Evolutionary conservation across 768 basidiomycete species (phyloP), one percentile per base, ranked within the genome.

Genomic region (Xerocomus spinulosus): DNA sequence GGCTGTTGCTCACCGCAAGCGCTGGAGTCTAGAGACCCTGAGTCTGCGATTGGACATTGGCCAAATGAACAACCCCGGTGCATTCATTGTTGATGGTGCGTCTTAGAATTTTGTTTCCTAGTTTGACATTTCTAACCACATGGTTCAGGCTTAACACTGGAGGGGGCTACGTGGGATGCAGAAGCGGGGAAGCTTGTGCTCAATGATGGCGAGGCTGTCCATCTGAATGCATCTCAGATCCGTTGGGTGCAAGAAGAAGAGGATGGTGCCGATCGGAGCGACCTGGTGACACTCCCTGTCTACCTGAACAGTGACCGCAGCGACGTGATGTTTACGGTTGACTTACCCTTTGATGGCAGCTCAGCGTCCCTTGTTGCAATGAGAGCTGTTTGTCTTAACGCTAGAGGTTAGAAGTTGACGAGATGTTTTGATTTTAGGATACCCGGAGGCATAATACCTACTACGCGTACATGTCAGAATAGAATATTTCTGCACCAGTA

Each of bases 11-110:
- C 94, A 97, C 63, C 76, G 83, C 46, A 92, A 87, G 70, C 82
- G 83, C 55, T 91, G 90, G 87, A 94, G 92, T 67, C 70, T 99
- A 53, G 95, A 99, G 68, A 92, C 90, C 8, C 65, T 98, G 58
- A 73, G 80, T 48, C 68, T 98, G 30, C 71, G 83, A 48, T 73
- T 99, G 18, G 91, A 91, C 46, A 80, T 97, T 26, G 92, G 88
- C 55, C 76, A 81, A 28, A 82, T 85, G 37, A 89, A 79, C 56
- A 85, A 87, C 52, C 82, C 83, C 2, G 78, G 77, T 49, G 84
- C 86, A 3, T 98, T 92, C 68, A 81, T 88, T 39, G 78, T 97
- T 8, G 90, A 93, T 63, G 94, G 93, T 94, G 54, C 59, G 85
- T 66, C 8, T 8, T n/a, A 15, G 24, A 17, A 20, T 18, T 44